phyloP scores from a whole-genome alignment of 2,329 filamentous ascomycete species.

The Penicillium sp. region DNA sequence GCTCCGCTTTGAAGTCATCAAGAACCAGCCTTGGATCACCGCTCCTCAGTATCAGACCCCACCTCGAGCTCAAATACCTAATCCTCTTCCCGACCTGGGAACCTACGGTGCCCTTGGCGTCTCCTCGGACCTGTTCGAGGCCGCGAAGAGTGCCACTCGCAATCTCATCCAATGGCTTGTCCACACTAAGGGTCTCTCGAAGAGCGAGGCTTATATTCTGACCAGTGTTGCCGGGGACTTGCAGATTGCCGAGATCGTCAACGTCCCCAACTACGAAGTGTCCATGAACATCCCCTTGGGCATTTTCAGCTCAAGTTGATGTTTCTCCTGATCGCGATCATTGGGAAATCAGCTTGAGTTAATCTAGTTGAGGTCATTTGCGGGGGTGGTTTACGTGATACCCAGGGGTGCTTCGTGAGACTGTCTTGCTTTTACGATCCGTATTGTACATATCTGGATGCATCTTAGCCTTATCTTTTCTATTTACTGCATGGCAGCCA shows the following conservation, averaged over 20 bases:
- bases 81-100: constrained; percentile 36
- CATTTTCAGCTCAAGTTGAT: constrained; percentile 62
- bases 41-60: constrained; percentile 53
- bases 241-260: constrained; percentile 56
- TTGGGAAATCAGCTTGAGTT: not conserved
- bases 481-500: not conserved
- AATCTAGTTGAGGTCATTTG: not conserved
- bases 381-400: constrained; percentile 14
- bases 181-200: constrained; percentile 48
- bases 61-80: constrained; percentile 26
- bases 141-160: constrained; percentile 52
- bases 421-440: not conserved
- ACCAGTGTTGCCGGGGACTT: constrained; percentile 54
- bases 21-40: constrained; percentile 50
- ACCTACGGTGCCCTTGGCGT: constrained; percentile 54
- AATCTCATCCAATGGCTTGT: constrained; percentile 55
- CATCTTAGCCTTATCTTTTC: constrained; percentile 3
- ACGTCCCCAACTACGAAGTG: constrained; percentile 58
- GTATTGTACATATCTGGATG: constrained; percentile 13
- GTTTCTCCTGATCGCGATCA: constrained; percentile 44
- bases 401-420: constrained; percentile 9
- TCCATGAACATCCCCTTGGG: constrained; percentile 53
- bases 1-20: constrained; percentile 53
- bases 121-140: constrained; percentile 51
- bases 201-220: constrained; percentile 56